phyloP scores from a whole-genome alignment of 352 stramenopile genomes.

The Phytophthora aleatoria region DNA sequence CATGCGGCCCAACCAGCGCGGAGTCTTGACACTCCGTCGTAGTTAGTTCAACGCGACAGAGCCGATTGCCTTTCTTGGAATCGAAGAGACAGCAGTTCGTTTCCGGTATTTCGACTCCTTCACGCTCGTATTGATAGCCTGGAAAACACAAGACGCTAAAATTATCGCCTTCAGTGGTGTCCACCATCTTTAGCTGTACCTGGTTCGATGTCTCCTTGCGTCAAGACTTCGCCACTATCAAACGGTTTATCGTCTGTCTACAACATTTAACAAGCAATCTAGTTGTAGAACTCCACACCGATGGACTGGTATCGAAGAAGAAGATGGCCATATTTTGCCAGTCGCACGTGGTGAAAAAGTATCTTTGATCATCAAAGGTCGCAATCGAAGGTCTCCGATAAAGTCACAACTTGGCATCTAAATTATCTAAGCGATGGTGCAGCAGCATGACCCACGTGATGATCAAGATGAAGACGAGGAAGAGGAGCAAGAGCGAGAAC shows the following conservation, averaged over 20 bases:
- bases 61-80: constrained; percentile 17
- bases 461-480: constrained; percentile 35
- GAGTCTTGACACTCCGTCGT: constrained; percentile 5
- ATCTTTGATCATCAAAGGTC: constrained; percentile 33
- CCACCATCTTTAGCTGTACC: too few species aligned
- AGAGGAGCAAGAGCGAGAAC: constrained; percentile 51
- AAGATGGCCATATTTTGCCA: constrained; percentile 24
- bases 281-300: background rate
- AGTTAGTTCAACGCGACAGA: constrained; percentile 7
- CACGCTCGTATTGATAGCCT: constrained; percentile 34
- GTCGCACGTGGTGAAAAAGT: constrained; percentile 18
- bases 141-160: constrained; percentile 20
- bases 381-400: constrained; percentile 1
- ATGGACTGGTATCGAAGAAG: background rate
- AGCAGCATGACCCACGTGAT: constrained; percentile 24
- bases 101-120: constrained; percentile 23
- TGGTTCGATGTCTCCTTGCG: background rate
- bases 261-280: too few species aligned
- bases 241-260: too few species aligned
- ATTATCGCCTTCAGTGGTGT: constrained; percentile 17
- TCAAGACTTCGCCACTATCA: background rate
- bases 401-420: too few species aligned
- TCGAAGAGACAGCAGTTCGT: constrained; percentile 35
- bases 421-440: constrained; percentile 14
- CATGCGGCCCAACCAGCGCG: constrained; percentile 42